Base-by-base conservation (phyloP, 2,329 filamentous ascomycete species). In the Penicillium sp. region DNA sequence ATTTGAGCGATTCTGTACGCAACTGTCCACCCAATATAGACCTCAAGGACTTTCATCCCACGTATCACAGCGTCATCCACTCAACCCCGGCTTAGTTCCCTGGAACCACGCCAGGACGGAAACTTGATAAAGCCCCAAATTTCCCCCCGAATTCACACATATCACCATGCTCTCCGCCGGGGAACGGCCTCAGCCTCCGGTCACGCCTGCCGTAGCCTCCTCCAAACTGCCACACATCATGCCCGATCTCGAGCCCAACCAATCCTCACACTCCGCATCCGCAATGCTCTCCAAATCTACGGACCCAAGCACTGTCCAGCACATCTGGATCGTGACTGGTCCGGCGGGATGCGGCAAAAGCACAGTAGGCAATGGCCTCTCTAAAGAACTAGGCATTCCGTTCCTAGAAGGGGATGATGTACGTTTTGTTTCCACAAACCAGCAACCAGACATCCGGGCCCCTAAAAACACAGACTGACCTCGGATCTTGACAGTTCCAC, bases 381-480 rank as follows among this genome's bases (percentile, higher is more conserved):
- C 87, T 41, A 73, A 79, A 21, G 70, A 80, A n/a, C 76, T 91
- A 33, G 74, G 81, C 28, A 68, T 89, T 52, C 86, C 87, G 15
- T 92, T 87, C 68, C 80, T 92, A 16, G 88, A 92, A 75, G 88
- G 89, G 55, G 88, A 92, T 66, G 82, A 88, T 75, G 88, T 91
- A 81, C 61, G 83, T 76, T 31, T 31, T 21, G 5, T 26, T 49
- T 16, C 13, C 23, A 39, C 16, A 33, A 24, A 36, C 47, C 18
- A 21, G 38, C 41, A 16, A 21, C 36, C 15, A 44, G 36, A 33
- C 39, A 41, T 16, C 13, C 23, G 2, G 29, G 21, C 43, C 15
- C n/a, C n/a, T 43, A 43, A 36, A 42, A 36, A 33, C 13, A 41
- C 51, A 31, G 55, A 45, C 54, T 53, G 51, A 57, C 62, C 60